A percentile compares a stretch with the other conserved stretches of the same genome.
These are phyloP conservation scores for Yamadazyma aaseri DNA, from an alignment of 1,139 yeast species.

Conservation along the genomic window DNA sequence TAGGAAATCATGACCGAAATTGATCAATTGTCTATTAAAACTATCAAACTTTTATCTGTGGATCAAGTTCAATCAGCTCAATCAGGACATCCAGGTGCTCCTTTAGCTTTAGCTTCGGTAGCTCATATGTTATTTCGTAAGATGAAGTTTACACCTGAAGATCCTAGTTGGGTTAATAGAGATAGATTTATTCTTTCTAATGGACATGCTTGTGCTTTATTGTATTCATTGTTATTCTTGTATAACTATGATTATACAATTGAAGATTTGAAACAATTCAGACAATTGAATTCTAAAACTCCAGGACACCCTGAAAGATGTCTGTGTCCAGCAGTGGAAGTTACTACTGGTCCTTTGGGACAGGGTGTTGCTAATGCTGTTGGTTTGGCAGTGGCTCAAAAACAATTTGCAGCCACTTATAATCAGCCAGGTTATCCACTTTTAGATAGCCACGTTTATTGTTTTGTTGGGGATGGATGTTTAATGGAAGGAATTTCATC, in stretches of 20 bases:
- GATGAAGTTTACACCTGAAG: constrained; percentile 86
- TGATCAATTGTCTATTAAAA: constrained; percentile 77
- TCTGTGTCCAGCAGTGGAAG: constrained; percentile 88
- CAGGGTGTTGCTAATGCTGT: constrained; percentile 98
- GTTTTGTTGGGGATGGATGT: constrained; percentile 96
- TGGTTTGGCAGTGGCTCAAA: constrained; percentile 95
- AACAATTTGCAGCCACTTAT: constrained; percentile 88
- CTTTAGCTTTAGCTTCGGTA: constrained; percentile 90
- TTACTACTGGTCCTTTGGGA: constrained; percentile 98
- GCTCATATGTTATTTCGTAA: constrained; percentile 72
- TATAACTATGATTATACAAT: constrained; percentile 79
- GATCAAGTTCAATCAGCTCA: constrained; percentile 89
- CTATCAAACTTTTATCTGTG: constrained; percentile 87
- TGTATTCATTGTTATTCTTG: constrained; percentile 83
- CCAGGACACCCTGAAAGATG: constrained; percentile 95
- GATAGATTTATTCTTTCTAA: constrained; percentile 94
- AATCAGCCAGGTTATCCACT: constrained; percentile 80
- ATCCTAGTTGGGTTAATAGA: constrained; percentile 91
- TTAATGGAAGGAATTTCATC: constrained; percentile 97
- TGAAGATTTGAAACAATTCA: constrained; percentile 87
- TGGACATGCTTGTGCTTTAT: constrained; percentile 95
- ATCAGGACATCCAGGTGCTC: constrained; percentile 99
- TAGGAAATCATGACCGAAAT: constrained; percentile 36
- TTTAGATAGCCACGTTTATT: constrained; percentile 74
- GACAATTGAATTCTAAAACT: constrained; percentile 87